Evolutionary conservation across 1,284 basidiomycete genomes (phyloP).

Genomic region (Malassezia cuniculi): DNA sequence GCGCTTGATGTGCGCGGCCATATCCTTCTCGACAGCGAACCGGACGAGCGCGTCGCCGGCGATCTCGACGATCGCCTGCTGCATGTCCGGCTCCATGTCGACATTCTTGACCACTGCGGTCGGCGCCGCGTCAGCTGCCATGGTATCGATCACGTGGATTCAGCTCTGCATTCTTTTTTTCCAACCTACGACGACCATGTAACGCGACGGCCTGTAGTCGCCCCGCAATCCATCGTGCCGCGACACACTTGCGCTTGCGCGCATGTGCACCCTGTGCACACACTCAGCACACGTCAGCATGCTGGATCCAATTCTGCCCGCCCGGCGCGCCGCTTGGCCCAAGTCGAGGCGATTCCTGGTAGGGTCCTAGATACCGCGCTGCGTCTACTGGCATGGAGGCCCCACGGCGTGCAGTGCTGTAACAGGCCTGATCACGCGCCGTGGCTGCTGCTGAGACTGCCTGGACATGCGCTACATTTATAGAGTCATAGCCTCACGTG

Average conservation of each 20-base stretch:
- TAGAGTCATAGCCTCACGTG: neutral
- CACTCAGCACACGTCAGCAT: too few species aligned
- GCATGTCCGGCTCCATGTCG: conserved; percentile 94
- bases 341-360: conserved; percentile 17
- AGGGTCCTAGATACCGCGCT: conserved; percentile 13
- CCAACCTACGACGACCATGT: too few species aligned
- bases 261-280: too few species aligned
- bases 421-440: conserved; percentile 16
- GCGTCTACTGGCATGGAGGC: neutral
- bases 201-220: too few species aligned
- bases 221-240: too few species aligned
- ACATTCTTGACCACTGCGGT: conserved; percentile 82
- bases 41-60: conserved; percentile 72
- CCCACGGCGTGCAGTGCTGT: conserved; percentile 8
- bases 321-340: conserved; percentile 8
- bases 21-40: conserved; percentile 86
- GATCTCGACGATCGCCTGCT: conserved; percentile 77
- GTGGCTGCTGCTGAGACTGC: neutral
- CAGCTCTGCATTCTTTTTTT: neutral
- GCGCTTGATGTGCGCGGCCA: conserved; percentile 93
- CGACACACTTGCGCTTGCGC: too few species aligned
- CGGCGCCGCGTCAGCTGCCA: neutral
- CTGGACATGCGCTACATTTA: conserved; percentile 6
- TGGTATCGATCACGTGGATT: neutral
- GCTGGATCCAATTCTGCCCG: conserved; percentile 16